A percentile compares a stretch with the other conserved stretches of the same genome.
Evolutionary conservation across 140 eudicot genomes (phyloP).

Genomic region (Cichorium intybus): DNA sequence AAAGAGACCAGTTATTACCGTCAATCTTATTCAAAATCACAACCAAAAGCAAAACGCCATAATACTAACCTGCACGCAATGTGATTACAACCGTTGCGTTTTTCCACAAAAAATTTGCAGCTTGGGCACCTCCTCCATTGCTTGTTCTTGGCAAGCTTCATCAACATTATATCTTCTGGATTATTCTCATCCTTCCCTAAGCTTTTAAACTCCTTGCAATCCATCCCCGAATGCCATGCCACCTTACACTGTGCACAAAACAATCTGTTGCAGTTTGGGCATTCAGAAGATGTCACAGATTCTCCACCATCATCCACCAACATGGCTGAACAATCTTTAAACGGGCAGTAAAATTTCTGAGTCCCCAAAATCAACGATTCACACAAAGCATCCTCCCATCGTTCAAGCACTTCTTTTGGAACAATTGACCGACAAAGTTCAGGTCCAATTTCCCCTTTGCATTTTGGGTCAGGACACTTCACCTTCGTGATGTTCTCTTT

Average conservation of each 20-base stretch:
- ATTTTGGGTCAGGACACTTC: slow-evolving; percentile 36
- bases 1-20: not conserved
- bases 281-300: slow-evolving; percentile 29
- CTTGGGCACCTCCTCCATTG: slow-evolving; percentile 49
- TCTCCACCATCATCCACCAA: slow-evolving; percentile 40
- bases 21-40: not conserved
- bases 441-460: slow-evolving; percentile 31
- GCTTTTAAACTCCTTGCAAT: slow-evolving; percentile 30
- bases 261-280: slow-evolving; percentile 49
- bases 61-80: slow-evolving; percentile 46
- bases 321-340: slow-evolving; percentile 48
- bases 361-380: slow-evolving; percentile 25
- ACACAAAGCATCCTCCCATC: slow-evolving; percentile 35
- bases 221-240: slow-evolving; percentile 47
- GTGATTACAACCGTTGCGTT: slow-evolving; percentile 31
- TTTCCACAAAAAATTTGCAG: slow-evolving; percentile 44
- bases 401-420: slow-evolving; percentile 25
- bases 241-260: slow-evolving; percentile 61
- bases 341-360: slow-evolving; percentile 44
- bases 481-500: slow-evolving; percentile 14
- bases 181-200: slow-evolving; percentile 18
- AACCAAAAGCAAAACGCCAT: not conserved
- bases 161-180: slow-evolving; percentile 22
- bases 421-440: slow-evolving; percentile 20
- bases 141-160: slow-evolving; percentile 31